These are phyloP conservation scores for Candida succiphila DNA, from an alignment of 805 yeast species.

Conservation along the genomic window DNA sequence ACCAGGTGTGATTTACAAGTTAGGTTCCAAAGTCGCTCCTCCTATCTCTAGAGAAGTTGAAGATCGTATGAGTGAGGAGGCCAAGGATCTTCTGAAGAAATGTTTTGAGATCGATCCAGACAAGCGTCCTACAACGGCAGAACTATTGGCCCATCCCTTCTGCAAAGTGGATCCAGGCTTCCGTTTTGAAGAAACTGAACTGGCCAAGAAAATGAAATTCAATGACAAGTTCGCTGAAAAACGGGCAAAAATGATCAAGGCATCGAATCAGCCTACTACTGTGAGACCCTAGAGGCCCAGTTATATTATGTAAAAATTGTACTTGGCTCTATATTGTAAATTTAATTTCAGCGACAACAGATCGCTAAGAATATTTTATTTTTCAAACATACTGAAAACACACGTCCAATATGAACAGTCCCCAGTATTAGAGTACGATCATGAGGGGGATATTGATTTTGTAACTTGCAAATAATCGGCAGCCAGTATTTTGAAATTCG, in stretches of 20 bases:
- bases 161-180: constrained; percentile 15
- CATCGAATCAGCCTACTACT: too few relatives aligned
- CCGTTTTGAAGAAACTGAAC: constrained; percentile 18
- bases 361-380: too few relatives aligned
- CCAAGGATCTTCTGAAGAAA: constrained; percentile 58
- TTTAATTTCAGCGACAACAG: too few relatives aligned
- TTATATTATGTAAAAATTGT: too few relatives aligned
- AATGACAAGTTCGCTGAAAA: constrained; percentile 17
- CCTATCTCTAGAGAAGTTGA: constrained; percentile 90
- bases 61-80: constrained; percentile 51
- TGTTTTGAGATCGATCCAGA: constrained; percentile 78
- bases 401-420: too few relatives aligned
- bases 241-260: constrained; percentile 14
- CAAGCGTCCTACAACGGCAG: constrained; percentile 79
- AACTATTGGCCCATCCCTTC: constrained; percentile 41
- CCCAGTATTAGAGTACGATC: too few relatives aligned
- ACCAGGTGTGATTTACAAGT: constrained; percentile 85
- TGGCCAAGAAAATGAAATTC: constrained; percentile 20
- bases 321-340: too few relatives aligned
- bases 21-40: constrained; percentile 84
- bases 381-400: too few relatives aligned
- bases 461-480: too few relatives aligned
- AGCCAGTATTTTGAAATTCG: too few relatives aligned
- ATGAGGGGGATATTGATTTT: too few relatives aligned
- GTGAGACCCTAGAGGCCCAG: too few relatives aligned